Conservation (phyloP, 352 stramenopile species). For the Pythium sp. region DNA sequence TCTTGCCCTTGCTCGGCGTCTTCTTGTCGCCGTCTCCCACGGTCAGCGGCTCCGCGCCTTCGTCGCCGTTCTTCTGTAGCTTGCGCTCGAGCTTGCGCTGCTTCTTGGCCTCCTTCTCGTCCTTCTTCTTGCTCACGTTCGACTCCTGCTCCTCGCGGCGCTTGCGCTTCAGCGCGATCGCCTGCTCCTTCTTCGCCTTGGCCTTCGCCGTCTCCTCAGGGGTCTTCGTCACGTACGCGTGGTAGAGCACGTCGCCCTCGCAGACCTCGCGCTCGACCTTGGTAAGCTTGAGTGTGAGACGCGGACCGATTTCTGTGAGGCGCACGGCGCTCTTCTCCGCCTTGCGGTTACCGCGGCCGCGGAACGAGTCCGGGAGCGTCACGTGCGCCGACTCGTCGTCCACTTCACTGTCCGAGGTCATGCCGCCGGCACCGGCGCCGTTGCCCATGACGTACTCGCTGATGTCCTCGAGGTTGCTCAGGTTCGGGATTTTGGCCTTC, state of each 20-base stretch:
- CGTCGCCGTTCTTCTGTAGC: slow-evolving; percentile 40
- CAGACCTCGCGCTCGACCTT: slow-evolving; percentile 97
- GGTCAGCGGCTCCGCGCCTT: background rate
- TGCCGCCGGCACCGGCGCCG: slow-evolving; percentile 58
- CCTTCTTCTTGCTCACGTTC: slow-evolving; percentile 89
- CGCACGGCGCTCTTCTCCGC: slow-evolving; percentile 92
- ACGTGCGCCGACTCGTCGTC: slow-evolving; percentile 94
- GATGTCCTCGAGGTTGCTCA: slow-evolving; percentile 95
- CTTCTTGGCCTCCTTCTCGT: slow-evolving; percentile 77
- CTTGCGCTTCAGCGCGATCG: slow-evolving; percentile 74
- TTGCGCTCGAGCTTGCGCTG: slow-evolving; percentile 67
- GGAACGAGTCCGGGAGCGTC: slow-evolving; percentile 91
- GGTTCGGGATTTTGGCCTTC: slow-evolving; percentile 92
- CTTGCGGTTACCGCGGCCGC: slow-evolving; percentile 90
- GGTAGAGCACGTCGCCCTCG: slow-evolving; percentile 97
- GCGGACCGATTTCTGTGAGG: slow-evolving; percentile 95
- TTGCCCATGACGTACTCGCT: slow-evolving; percentile 93
- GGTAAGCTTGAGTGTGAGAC: slow-evolving; percentile 92
- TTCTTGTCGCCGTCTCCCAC: slow-evolving; percentile 38
- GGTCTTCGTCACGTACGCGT: slow-evolving; percentile 91
- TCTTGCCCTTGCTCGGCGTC: slow-evolving; percentile 21
- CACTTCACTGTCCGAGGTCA: slow-evolving; percentile 93
- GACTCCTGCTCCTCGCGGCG: slow-evolving; percentile 86
- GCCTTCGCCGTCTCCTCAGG: slow-evolving; percentile 76
- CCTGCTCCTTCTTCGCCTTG: slow-evolving; percentile 76